Evolutionary conservation across 805 yeast species (phyloP), one percentile per base, ranked within the genome.

Genomic region (Kregervanrija pseudodelftensis): DNA sequence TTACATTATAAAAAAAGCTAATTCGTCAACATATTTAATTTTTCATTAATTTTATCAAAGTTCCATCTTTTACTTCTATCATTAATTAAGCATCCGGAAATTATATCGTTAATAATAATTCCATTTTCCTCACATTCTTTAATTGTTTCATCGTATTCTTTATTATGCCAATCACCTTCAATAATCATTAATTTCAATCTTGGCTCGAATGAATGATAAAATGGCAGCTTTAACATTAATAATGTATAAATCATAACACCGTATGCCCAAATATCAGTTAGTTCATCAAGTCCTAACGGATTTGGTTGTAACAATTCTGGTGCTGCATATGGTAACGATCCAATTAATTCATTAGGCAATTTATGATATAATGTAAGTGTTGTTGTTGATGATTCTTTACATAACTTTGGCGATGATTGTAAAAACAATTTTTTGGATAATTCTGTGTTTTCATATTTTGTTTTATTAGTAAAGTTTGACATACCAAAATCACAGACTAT

Each of bases 401-500:
- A 48, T 12, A 52, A 12, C 8, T 12, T 17, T 5, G 30, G 12
- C n/a, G 38, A 33, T n/a, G 32, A 33, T 22, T 33, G 17, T 31
- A 14, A 11, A 16, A 16, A 3, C 13, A 56, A 28, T 9, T 49
- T 44, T 32, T 42, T 47, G 3, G 60, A 44, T 1, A 54, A 43
- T 8, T 50, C 48, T 11, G 57, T 34, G 3, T 39, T 17, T 5
- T 45, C 16, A 7, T 37, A 40, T 15, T 31, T 40, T 14, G 43
- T 47, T n/a, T 48, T 48, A 45, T 51, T 47, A 43, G 51, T 52
- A 48, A 53, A 58, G 42, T 55, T 50, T 3, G 79, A 66, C 95
- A 90, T 86, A 5, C 98, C 98, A 66, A 90, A 90, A 64, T 90
- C 98, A 65, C 96, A 86, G 7, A 90, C 59, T 22, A 82, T 58